Percentiles rank a stretch among this genome's conserved stretches.
These are phyloP conservation scores for Trichoderma lentiforme DNA, from an alignment of 2,329 filamentous ascomycete genomes.

Conservation along the genomic window DNA sequence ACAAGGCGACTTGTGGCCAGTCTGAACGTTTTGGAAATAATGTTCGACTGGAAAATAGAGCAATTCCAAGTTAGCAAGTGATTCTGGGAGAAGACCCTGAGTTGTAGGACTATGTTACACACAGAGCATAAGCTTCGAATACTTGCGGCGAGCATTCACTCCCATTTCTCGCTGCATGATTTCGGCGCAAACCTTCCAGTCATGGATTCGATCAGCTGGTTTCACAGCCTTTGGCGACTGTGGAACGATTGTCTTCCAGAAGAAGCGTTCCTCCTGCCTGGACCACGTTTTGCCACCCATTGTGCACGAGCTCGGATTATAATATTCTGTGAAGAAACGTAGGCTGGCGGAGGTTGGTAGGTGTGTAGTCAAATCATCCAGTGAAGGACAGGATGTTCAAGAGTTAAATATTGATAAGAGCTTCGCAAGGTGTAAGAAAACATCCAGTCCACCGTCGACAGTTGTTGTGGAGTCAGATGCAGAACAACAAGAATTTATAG, in stretches of 20 bases:
- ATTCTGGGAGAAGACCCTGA: too few species aligned
- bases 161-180: conserved; percentile 40
- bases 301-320: conserved; percentile 9
- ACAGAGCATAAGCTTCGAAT: conserved; percentile 42
- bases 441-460: not conserved
- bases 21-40: conserved; percentile 43
- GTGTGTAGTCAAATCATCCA: not conserved
- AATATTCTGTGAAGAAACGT: not conserved
- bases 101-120: conserved; percentile 24
- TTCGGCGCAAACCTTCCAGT: conserved; percentile 38
- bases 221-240: conserved; percentile 35
- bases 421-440: not conserved
- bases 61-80: not conserved
- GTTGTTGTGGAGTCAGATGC: not conserved
- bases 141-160: conserved; percentile 34
- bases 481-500: not conserved
- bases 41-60: conserved; percentile 39
- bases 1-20: conserved; percentile 36
- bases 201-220: conserved; percentile 20
- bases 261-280: conserved; percentile 44
- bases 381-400: not conserved
- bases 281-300: conserved; percentile 55
- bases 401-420: not conserved
- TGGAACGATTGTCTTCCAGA: conserved; percentile 44
- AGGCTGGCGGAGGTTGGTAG: not conserved